These are phyloP conservation scores for Leishmania martiniquensis DNA, from an alignment of 208 protist species.

Conservation along the genomic window DNA sequence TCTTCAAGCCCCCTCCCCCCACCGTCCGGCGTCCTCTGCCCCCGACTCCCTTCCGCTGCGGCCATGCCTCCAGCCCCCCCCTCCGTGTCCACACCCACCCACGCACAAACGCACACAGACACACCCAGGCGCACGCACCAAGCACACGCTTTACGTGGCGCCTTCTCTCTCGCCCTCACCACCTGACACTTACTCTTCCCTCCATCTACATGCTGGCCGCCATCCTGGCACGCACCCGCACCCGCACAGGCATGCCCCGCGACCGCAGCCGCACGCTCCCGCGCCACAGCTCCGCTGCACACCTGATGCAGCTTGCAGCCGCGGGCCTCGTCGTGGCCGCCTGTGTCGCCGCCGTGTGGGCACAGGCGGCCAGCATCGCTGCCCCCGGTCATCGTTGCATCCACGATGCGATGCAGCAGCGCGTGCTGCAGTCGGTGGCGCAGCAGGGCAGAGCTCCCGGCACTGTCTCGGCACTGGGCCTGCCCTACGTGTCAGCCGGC, in stretches of 20 bases:
- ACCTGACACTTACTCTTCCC: neutral
- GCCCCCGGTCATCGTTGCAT: conserved; percentile 19
- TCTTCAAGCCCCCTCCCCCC: too few species aligned
- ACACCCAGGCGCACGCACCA: too few species aligned
- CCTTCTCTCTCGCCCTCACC: neutral
- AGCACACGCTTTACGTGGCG: too few species aligned
- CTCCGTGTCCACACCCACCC: too few species aligned
- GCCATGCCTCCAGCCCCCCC: too few species aligned
- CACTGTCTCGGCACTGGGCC: conserved; percentile 1
- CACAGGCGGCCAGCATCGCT: conserved; percentile 22
- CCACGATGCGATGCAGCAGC: conserved; percentile 33
- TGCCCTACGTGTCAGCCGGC: conserved; percentile 5
- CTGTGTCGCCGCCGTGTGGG: neutral
- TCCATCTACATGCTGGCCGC: neutral
- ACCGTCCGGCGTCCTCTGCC: too few species aligned
- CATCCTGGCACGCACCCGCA: neutral
- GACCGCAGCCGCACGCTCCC: neutral
- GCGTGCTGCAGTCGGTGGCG: neutral
- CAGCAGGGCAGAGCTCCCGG: neutral
- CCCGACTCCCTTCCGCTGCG: too few species aligned
- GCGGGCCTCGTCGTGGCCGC: conserved; percentile 4
- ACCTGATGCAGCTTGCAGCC: conserved; percentile 13
- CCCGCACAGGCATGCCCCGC: neutral
- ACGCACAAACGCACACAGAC: too few species aligned
- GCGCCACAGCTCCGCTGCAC: neutral